A percentile compares a stretch with the other conserved stretches of the same genome.
Conservation (phyloP, 1,284 basidiomycete genomes). For the Pholiota adiposa region DNA sequence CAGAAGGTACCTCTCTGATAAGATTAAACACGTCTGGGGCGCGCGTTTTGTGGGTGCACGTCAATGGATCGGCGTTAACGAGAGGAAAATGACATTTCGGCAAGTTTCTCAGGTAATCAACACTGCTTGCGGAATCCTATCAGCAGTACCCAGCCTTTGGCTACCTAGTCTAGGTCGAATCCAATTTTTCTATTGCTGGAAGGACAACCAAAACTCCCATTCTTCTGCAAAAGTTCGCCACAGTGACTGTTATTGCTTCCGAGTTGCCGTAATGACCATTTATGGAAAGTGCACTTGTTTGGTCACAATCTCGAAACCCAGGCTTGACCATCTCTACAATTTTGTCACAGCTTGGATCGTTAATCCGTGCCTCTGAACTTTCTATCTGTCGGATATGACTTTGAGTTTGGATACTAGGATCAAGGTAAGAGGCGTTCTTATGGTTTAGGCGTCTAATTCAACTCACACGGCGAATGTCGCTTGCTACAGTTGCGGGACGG, state of each 20-base stretch:
- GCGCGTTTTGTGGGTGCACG: neutral
- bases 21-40: neutral
- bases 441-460: neutral
- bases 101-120: no score
- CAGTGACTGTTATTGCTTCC: neutral
- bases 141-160: no score
- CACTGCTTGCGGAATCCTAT: no score
- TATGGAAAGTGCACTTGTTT: neutral
- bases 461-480: no score
- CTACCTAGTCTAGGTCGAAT: no score
- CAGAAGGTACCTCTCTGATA: neutral
- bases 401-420: neutral
- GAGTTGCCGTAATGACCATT: neutral
- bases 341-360: neutral
- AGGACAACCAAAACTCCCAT: no score
- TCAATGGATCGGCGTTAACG: neutral
- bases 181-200: no score
- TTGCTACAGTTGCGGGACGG: conserved; percentile 59
- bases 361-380: neutral
- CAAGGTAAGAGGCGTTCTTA: neutral
- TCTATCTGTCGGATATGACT: neutral
- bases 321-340: neutral
- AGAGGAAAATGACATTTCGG: neutral
- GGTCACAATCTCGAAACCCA: neutral
- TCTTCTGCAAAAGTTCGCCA: neutral